Base-by-base conservation (phyloP, 2,329 filamentous ascomycete species). In the Penicillium sp. region DNA sequence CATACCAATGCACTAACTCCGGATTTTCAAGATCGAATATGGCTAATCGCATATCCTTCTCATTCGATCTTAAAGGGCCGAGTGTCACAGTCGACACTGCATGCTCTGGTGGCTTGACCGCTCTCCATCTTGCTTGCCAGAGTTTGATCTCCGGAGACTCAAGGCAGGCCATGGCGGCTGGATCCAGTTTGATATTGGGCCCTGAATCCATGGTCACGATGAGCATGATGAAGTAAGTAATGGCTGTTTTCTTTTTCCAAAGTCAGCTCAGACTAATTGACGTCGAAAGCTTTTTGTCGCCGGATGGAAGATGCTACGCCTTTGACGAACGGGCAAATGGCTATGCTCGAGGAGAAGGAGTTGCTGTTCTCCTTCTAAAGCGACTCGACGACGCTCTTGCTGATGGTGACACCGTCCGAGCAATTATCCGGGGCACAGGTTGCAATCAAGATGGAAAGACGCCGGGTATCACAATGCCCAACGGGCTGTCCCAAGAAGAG, bases 381-480 rank as follows among this genome's bases (percentile, higher is more conserved):
- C 46, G 21, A 5, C 16, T 48, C 4, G n/a, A 21, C n/a, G 36
- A n/a, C 3, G 46, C 46, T 5, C n/a, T 48, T 4, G 21, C 2
- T 1, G 46, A 18, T 10, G 36, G 36, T n/a, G 34, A 36, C 14
- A 36, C 34, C 13, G 6, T 36, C 4, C 34, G 34, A 36, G 34
- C 34, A 36, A n/a, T 36, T 3, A 36, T 36, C 4, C 34, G 34
- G 13, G 34, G 34, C 13, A 36, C 34, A 16, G 34, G 34, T 7
- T 36, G 34, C 34, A 52, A 46, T 21, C 44, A 49, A n/a, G 46
- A 54, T 32, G 51, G 51, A 4, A 42, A 44, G 14, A 49, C 51
- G 8, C n/a, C 38, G 2, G 32, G 29, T 11, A 43, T 55, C n/a
- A 48, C 48, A 5, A 21, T 27, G 11, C 53, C 53, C 1, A 44